Base-by-base conservation (phyloP, 495 filamentous ascomycete genomes). In the Clavariopsis aquatica region DNA sequence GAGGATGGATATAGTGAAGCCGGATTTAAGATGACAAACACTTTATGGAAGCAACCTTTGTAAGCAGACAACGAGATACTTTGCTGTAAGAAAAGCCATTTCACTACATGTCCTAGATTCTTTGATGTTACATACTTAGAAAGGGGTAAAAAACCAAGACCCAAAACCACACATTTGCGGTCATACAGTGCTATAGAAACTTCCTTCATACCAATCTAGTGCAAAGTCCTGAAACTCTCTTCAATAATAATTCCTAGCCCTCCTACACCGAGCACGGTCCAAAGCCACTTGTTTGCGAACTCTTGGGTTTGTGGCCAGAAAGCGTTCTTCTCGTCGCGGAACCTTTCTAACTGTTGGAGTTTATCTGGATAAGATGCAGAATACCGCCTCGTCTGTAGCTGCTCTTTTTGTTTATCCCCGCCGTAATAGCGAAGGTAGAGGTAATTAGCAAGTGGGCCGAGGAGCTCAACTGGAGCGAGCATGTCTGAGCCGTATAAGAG, bases 371-470 rank as follows among this genome's bases (percentile, higher is more conserved):
- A 75, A 1, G 75, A 73, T 13, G 71, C 66, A 2, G 70, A 69
- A 67, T 85, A 86, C 1, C 83, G 77, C 52, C 76, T 72, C 41
- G 77, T 78, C 66, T 85, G 82, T 38, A 72, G 73, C 13, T 73
- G 71, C 61, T 86, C 84, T 52, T 75, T 84, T 64, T 83, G 65
- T 69, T 77, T 81, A 68, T 83, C 82, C 2, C 84, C 83, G 9
- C 82, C 78, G 1, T 83, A 71, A 64, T 74, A 81, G 43, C 83
- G 82, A 0, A 87, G 77, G 75, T 81, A 85, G 22, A 79, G 6
- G 70, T 86, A 85, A 72, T 86, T 86, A 22, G 81, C 77, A 13
- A 85, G 13, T 0, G 81, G 82, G 0, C 84, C 84, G 4, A 87
- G 69, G 5, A 85, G 64, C 1, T 80, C 77, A 15, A 84, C 65